Evolutionary conservation across 352 stramenopile genomes (phyloP).

Genomic region (Ophiocytium majus): DNA sequence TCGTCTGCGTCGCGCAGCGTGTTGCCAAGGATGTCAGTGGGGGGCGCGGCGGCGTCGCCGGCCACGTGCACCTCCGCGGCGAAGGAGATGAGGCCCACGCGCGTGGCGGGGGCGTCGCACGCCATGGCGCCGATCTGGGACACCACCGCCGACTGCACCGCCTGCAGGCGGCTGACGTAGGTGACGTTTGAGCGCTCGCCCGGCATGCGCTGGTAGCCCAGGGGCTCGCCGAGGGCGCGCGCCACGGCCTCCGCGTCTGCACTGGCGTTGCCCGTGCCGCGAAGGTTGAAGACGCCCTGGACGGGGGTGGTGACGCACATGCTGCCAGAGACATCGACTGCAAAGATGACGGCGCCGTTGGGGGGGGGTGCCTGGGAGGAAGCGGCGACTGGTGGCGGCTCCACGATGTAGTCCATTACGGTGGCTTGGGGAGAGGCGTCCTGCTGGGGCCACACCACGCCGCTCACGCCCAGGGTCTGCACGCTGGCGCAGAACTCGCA

Average conservation of each 20-base stretch:
- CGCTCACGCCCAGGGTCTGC: slow-evolving; percentile 24
- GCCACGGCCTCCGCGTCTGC: slow-evolving; percentile 24
- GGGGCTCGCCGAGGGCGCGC: slow-evolving; percentile 29
- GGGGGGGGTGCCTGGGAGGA: too few species aligned
- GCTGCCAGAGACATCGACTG: slow-evolving; percentile 35
- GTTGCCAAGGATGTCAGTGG: slow-evolving; percentile 29
- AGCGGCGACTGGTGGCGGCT: too few species aligned
- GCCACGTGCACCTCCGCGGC: slow-evolving; percentile 40
- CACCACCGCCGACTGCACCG: slow-evolving; percentile 47
- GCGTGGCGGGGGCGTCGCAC: slow-evolving; percentile 21
- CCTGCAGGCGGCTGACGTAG: slow-evolving; percentile 47
- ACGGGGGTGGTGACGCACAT: slow-evolving; percentile 51
- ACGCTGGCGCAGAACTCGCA: slow-evolving; percentile 41
- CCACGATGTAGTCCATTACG: too few species aligned
- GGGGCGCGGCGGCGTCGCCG: slow-evolving; percentile 31
- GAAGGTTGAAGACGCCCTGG: slow-evolving; percentile 31
- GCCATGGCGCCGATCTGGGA: slow-evolving; percentile 42
- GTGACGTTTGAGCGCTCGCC: slow-evolving; percentile 20
- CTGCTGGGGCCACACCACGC: slow-evolving; percentile 40
- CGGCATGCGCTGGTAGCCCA: slow-evolving; percentile 41
- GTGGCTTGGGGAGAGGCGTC: too few species aligned
- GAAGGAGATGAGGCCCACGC: slow-evolving; percentile 45
- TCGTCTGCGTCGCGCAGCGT: slow-evolving; percentile 30
- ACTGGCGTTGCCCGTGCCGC: slow-evolving; percentile 34
- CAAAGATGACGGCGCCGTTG: slow-evolving; percentile 33